These are phyloP conservation scores for Cyamopsis tetragonoloba DNA, from an alignment of 306 rosid species.

Conservation along the genomic window DNA sequence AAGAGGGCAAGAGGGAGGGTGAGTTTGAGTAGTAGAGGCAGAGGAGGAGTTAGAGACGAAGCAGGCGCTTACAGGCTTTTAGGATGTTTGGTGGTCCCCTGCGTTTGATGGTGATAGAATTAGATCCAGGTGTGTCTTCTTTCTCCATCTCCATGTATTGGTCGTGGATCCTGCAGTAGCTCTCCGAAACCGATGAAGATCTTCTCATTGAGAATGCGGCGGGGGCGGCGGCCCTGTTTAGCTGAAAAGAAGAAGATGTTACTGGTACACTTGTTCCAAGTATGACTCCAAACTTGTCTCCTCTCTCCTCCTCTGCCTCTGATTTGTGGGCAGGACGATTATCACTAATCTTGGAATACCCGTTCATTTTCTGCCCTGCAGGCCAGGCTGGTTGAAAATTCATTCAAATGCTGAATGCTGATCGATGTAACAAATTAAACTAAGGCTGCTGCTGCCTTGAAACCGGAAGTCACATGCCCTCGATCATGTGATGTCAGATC, in stretches of 20 bases:
- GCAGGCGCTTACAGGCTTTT: constrained; percentile 64
- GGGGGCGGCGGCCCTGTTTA: no score
- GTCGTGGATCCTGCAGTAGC: constrained; percentile 76
- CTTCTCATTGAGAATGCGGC: constrained; percentile 67
- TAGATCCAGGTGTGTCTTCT: background rate
- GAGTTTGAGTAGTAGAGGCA: no score
- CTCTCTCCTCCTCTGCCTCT: background rate
- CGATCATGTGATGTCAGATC: no score
- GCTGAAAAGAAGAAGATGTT: no score
- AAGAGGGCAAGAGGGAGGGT: no score
- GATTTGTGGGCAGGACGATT: constrained; percentile 30
- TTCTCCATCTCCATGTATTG: constrained; percentile 37
- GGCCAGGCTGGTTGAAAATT: no score
- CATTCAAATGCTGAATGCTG: no score
- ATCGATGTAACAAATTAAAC: background rate
- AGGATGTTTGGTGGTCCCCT: constrained; percentile 53
- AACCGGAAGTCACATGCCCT: background rate
- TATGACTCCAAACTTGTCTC: constrained; percentile 32
- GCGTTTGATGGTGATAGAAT: constrained; percentile 28
- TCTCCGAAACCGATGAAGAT: constrained; percentile 73
- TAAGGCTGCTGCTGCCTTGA: background rate
- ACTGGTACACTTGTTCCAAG: constrained; percentile 46
- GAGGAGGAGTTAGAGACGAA: constrained; percentile 53
- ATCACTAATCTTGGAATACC: constrained; percentile 50
- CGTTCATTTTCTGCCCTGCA: constrained; percentile 45